Evolutionary conservation across 1,284 basidiomycete species (phyloP).

Genomic region (Pisolithus thermaeus): DNA sequence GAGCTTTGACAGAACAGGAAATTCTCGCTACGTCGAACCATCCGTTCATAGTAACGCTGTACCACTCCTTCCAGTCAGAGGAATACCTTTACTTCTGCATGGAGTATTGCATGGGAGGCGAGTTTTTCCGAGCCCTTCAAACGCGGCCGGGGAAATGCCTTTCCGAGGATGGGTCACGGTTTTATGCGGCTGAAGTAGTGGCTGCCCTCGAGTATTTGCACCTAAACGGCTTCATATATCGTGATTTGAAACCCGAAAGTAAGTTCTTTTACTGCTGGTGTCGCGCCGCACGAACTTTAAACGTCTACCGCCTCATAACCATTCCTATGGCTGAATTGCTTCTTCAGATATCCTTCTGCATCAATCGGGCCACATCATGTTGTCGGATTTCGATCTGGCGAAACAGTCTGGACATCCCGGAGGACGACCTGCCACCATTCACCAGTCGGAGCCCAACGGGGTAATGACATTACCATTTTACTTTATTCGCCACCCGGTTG

Average conservation of each 20-base stretch:
- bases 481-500: constrained; percentile 8
- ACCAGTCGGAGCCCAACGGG: constrained; percentile 84
- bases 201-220: constrained; percentile 98
- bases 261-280: constrained; percentile 35
- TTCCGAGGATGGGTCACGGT: constrained; percentile 90
- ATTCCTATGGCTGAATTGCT: constrained; percentile 10
- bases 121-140: constrained; percentile 97
- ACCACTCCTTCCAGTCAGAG: constrained; percentile 98
- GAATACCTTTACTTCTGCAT: constrained; percentile 97
- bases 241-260: constrained; percentile 99
- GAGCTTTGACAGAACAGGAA: constrained; percentile 94
- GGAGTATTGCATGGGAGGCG: constrained; percentile 99
- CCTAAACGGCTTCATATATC: constrained; percentile 98
- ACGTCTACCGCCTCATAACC: constrained; percentile 3
- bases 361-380: constrained; percentile 98
- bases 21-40: constrained; percentile 95
- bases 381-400: constrained; percentile 98
- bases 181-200: constrained; percentile 98
- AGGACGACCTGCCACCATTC: constrained; percentile 86
- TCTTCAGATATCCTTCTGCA: constrained; percentile 91
- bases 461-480: constrained; percentile 39
- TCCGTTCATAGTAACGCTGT: constrained; percentile 95
- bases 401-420: constrained; percentile 89
- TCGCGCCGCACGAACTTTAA: not conserved
- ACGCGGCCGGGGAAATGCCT: constrained; percentile 95